phyloP scores from a whole-genome alignment of 2,329 filamentous ascomycete genomes.

The Botryotinia narcissicola region DNA sequence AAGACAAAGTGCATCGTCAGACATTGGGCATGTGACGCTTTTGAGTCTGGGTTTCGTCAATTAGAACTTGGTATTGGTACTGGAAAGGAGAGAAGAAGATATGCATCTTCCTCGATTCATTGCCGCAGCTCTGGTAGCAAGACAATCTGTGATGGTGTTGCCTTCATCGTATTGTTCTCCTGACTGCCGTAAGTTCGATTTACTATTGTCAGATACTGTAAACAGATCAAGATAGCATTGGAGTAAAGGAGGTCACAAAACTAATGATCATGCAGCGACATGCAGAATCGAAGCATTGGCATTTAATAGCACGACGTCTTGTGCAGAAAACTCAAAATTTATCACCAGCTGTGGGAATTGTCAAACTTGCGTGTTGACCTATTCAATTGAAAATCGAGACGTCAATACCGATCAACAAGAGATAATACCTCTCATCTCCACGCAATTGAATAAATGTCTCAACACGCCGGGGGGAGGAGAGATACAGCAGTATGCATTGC shows the following conservation, averaged over 20 bases:
- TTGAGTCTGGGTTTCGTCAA: not conserved
- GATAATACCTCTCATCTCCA: constrained; percentile 13
- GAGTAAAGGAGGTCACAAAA: not conserved
- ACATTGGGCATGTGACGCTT: constrained; percentile 23
- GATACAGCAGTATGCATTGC: constrained; percentile 27
- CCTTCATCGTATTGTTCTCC: constrained; percentile 31
- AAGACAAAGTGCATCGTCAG: constrained; percentile 23
- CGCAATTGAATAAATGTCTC: constrained; percentile 28
- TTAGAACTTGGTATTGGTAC: not conserved
- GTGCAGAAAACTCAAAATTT: constrained; percentile 30
- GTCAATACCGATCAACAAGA: constrained; percentile 9
- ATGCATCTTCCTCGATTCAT: constrained; percentile 31
- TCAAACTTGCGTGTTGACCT: constrained; percentile 29
- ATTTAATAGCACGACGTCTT: constrained; percentile 27
- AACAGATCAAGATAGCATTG: not conserved
- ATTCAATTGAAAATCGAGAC: constrained; percentile 26
- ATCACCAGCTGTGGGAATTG: constrained; percentile 31
- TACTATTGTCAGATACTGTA: not conserved
- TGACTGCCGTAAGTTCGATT: constrained; percentile 31
- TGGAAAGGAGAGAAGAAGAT: not conserved
- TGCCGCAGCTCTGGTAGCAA: constrained; percentile 24
- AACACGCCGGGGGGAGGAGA: constrained; percentile 22
- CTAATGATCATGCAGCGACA: constrained; percentile 24
- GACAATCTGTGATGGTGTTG: constrained; percentile 25
- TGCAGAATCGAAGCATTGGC: constrained; percentile 27